Base-by-base conservation (phyloP, 768 basidiomycete species). In the Rubroboletus pulcherrimus region DNA sequence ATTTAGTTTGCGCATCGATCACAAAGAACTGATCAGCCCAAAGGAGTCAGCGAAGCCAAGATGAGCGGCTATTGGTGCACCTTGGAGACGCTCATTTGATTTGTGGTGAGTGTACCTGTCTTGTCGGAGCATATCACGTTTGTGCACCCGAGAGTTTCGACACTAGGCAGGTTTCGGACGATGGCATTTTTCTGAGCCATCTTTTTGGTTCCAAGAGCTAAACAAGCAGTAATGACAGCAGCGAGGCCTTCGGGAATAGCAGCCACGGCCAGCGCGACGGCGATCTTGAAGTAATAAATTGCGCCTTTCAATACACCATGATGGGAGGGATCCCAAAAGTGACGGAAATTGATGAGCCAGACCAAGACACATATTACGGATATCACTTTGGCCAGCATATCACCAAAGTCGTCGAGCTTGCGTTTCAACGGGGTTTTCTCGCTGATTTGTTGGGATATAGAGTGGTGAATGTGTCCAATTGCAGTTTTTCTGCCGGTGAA, bases 171-270 rank as follows among this genome's bases (percentile, higher is more conserved):
- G 71, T 96, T 95, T 64, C 95, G 78, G 51, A 99, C 96, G 65
- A 99, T 99, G 2, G 96, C 96, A 59, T 98, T 97, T 75, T 95
- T 91, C 78, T 97, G 91, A 1, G 96, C 95, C 96, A 99, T 99
- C 74, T 97, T 98, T 77, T 97, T 94, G 17, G 96, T 98, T 19
- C 96, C 97, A 14, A 99, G 80, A 10, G 97, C 95, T 38, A 99
- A 74, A 72, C 95, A 98, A 10, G 94, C 94, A 8, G 96, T 99
- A 67, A 98, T 97, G 55, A 99, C 96, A 49, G 94, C 95, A 35
- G 96, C 94, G n/a, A 99, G 76, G 56, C 96, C 96, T 73, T 99
- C 96, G 0, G 97, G 96, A 67, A 98, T 99, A 39, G 96, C 96
- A 55, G 96, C 96, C 39, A 99, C 96, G n/a, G 97, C 96, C 43